Evolutionary conservation across 1,284 basidiomycete species (phyloP), one percentile per base, ranked within the genome.

Genomic region (Athelia sp.): DNA sequence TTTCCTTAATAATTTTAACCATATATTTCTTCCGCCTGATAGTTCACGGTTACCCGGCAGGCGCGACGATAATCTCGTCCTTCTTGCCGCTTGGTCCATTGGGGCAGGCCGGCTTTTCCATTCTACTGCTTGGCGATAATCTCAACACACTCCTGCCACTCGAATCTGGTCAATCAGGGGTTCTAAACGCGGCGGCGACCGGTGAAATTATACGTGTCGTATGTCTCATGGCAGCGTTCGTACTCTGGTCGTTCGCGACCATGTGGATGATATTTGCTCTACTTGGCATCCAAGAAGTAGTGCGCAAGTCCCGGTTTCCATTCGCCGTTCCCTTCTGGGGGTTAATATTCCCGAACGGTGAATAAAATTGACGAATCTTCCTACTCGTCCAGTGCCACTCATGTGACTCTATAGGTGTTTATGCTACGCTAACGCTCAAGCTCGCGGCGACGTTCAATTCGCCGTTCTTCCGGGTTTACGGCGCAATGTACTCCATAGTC

Each of bases 81-180:
- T 89, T 90, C 62, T 64, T 81, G 26, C 76, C 76, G 4, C 58
- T 81, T 2, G 79, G 80, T 2, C 75, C 81, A 2, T 68, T 79
- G 46, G 86, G 83, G 4, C 87, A 82, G 54, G 79, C 81, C 21
- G 78, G 78, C 3, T 75, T 66, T 52, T 70, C 75, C 4, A 56
- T 78, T 23, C 62, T 77, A 21, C 56, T 76, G 8, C 67, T 75
- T 18, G 77, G 77, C 15, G 66, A 72, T 34, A 69, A 64, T 43
- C 68, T 75, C 53, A 60, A 60, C 43, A 61, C 58, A 4, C 52
- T 74, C 15, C 61, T 78, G 2, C 72, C 72, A 29, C 51, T 60
- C 13, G 40, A 50, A 22, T 55, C 54, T 21, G 62, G 62, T 21
- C 50, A 52, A 40, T 61, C 57, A 1, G 52, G 46, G n/a, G 58